Conservation (phyloP, 805 yeast genomes). For the Candida montana region DNA sequence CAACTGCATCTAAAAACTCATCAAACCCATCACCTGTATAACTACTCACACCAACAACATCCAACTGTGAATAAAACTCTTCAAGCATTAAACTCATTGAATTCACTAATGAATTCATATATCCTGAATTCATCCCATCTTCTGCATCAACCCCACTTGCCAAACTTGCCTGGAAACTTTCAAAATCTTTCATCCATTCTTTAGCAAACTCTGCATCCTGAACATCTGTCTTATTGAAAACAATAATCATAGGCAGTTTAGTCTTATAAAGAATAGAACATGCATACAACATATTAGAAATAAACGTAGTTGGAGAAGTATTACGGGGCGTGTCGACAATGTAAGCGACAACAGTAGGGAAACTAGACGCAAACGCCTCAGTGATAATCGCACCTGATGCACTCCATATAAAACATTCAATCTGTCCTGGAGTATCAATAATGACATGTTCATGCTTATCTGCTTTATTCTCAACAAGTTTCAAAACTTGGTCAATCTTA, state of each 20-base stretch:
- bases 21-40: conserved; percentile 94
- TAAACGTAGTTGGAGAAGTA: conserved; percentile 91
- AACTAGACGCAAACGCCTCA: conserved; percentile 91
- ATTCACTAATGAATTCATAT: conserved; percentile 89
- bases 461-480: conserved; percentile 71
- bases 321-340: conserved; percentile 96
- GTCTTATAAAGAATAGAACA: conserved; percentile 96
- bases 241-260: conserved; percentile 92
- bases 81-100: conserved; percentile 95
- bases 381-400: conserved; percentile 96
- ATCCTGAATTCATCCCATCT: conserved; percentile 71
- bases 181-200: conserved; percentile 98
- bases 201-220: conserved; percentile 79
- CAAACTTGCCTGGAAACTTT: conserved; percentile 78
- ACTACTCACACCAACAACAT: conserved; percentile 88
- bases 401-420: conserved; percentile 97
- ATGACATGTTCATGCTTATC: conserved; percentile 60
- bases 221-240: conserved; percentile 92
- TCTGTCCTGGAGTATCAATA: conserved; percentile 97
- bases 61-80: conserved; percentile 89
- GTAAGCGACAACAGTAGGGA: conserved; percentile 94
- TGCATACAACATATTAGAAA: conserved; percentile 97
- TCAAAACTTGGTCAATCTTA: conserved; percentile 91
- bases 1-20: conserved; percentile 81
- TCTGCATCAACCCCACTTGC: conserved; percentile 60